Percentiles rank a stretch among this genome's conserved stretches.
These are phyloP conservation scores for Triticum turgidum DNA, from an alignment of 176 grass and related monocot species.

Conservation along the genomic window DNA sequence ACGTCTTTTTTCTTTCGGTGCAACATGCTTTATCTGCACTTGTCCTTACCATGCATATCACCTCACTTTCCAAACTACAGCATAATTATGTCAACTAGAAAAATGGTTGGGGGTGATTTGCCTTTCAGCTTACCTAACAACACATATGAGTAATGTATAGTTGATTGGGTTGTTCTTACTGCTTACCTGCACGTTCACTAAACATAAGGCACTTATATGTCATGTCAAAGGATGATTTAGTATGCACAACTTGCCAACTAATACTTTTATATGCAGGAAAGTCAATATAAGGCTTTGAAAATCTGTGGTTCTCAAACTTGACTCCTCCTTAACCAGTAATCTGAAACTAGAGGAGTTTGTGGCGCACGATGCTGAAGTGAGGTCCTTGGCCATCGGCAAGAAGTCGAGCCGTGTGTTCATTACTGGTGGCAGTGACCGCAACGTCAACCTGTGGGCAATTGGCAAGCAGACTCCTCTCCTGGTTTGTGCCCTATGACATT, in stretches of 20 bases:
- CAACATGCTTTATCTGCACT: background rate
- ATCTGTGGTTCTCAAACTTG: conserved; percentile 4
- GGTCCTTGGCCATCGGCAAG: conserved; percentile 79
- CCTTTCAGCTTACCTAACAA: background rate
- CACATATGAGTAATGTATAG: background rate
- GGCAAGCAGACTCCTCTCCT: conserved; percentile 70
- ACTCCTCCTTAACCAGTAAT: conserved; percentile 42
- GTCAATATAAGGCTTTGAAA: background rate
- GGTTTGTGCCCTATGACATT: conserved; percentile 45
- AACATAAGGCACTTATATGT: background rate
- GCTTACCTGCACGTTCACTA: background rate
- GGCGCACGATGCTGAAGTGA: conserved; percentile 71
- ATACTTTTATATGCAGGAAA: background rate
- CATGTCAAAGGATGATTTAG: background rate
- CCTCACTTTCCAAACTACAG: conserved; percentile 6
- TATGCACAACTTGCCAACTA: background rate
- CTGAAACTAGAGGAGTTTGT: conserved; percentile 72
- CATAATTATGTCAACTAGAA: conserved; percentile 14
- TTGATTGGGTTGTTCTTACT: background rate
- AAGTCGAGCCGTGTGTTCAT: conserved; percentile 87
- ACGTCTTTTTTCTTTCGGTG: background rate
- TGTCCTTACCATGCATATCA: background rate
- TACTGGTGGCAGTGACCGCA: conserved; percentile 74
- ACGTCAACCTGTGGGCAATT: conserved; percentile 90
- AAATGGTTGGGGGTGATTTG: background rate